These are phyloP conservation scores for Skeletonema menzelii DNA, from an alignment of 108 stramenopile species.

Conservation along the genomic window DNA sequence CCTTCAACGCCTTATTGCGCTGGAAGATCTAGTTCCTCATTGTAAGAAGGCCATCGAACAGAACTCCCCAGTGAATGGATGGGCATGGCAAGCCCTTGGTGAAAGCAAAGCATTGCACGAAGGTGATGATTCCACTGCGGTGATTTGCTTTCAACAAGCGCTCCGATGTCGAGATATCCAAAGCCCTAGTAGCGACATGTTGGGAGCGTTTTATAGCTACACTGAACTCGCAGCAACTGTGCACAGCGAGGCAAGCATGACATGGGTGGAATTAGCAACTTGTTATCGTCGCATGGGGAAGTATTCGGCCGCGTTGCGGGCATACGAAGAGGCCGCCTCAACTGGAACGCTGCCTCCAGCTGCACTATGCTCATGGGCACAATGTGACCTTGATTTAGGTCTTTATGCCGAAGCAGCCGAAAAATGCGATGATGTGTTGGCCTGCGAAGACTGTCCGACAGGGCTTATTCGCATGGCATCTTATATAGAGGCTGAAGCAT, in stretches of 20 bases:
- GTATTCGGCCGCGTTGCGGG: constrained; percentile 63
- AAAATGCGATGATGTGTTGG: constrained; percentile 52
- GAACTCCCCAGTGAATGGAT: constrained; percentile 61
- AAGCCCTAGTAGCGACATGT: constrained; percentile 37
- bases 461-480: constrained; percentile 39
- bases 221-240: not conserved
- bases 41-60: constrained; percentile 51
- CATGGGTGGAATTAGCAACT: constrained; percentile 58
- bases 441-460: constrained; percentile 3
- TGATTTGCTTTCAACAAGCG: constrained; percentile 66
- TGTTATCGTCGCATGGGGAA: constrained; percentile 68
- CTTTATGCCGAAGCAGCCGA: constrained; percentile 59
- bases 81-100: constrained; percentile 75
- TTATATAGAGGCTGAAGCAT: constrained; percentile 52
- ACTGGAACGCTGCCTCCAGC: constrained; percentile 29
- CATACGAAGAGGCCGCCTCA: constrained; percentile 54
- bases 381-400: constrained; percentile 73
- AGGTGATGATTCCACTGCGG: constrained; percentile 54
- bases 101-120: constrained; percentile 33
- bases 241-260: constrained; percentile 21
- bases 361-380: constrained; percentile 62
- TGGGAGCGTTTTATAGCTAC: constrained; percentile 45
- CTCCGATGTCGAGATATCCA: constrained; percentile 65
- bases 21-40: constrained; percentile 16
- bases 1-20: constrained; percentile 43